Percentiles rank a stretch among this genome's conserved stretches.
Evolutionary conservation across 768 basidiomycete genomes (phyloP).

Genomic region (Tulasnella sp.): DNA sequence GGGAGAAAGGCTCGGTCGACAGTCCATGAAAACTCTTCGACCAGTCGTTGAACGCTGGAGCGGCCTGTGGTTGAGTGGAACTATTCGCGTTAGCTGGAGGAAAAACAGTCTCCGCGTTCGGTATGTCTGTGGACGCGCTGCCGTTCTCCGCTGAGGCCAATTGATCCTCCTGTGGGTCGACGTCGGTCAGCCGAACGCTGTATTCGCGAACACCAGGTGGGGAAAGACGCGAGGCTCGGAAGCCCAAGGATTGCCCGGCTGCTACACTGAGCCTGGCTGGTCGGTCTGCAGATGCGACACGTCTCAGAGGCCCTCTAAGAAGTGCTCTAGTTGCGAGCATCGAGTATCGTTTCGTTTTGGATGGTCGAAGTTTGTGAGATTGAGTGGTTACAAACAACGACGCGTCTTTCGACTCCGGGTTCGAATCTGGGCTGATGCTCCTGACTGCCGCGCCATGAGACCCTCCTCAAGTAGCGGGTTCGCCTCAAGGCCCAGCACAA

Average conservation of each 20-base stretch:
- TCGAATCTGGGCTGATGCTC: neutral
- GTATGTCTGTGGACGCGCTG: neutral
- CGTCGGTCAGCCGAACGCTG: neutral
- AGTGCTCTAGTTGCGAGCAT: neutral
- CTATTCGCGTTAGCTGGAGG: neutral
- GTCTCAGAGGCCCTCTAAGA: neutral
- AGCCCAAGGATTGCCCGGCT: neutral
- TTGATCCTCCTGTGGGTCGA: neutral
- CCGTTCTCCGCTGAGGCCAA: neutral
- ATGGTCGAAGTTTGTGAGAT: neutral
- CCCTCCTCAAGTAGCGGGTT: conserved; percentile 6
- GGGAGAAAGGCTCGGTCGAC: conserved; percentile 64
- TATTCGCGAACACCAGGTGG: neutral
- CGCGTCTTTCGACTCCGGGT: neutral
- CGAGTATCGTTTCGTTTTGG: neutral
- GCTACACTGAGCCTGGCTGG: neutral
- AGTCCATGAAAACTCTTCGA: conserved; percentile 80
- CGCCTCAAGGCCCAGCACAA: conserved; percentile 23
- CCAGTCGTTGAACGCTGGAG: conserved; percentile 59
- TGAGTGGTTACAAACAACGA: neutral
- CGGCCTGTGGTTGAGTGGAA: neutral
- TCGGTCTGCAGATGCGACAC: neutral
- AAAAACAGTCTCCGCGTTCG: neutral
- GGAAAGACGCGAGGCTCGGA: neutral
- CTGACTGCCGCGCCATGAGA: conserved; percentile 8